A percentile compares a stretch with the other conserved stretches of the same genome.
Evolutionary conservation across 371 early-diverging fungal genomes (phyloP).

Genomic region (Mucor saturninus): DNA sequence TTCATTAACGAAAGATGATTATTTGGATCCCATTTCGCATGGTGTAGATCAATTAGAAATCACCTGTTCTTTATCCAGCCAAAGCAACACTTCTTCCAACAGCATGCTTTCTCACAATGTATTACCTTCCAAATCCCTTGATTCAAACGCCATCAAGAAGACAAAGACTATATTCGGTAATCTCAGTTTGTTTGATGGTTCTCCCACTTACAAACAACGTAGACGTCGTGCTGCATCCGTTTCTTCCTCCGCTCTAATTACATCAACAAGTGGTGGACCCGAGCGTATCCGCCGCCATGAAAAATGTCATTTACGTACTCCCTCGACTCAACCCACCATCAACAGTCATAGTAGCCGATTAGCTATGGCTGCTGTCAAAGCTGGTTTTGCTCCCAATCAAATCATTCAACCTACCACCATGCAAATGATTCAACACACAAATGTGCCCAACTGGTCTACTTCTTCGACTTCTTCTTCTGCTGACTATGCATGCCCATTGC

Average conservation of each 20-base stretch:
- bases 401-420: constrained; percentile 12
- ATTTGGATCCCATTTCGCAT: constrained; percentile 31
- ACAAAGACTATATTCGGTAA: constrained; percentile 59
- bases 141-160: constrained; percentile 46
- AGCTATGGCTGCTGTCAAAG: constrained; percentile 45
- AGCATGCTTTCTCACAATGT: constrained; percentile 14
- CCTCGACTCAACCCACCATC: constrained; percentile 1
- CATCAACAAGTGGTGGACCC: constrained; percentile 31
- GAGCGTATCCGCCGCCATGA: constrained; percentile 37
- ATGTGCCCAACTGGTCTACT: constrained; percentile 1
- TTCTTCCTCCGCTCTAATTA: constrained; percentile 25
- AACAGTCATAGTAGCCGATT: constrained; percentile 30
- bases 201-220: constrained; percentile 75
- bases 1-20: constrained; percentile 12
- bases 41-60: constrained; percentile 43
- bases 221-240: constrained; percentile 67
- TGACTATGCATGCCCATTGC: constrained; percentile 49
- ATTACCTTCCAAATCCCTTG: constrained; percentile 37
- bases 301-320: constrained; percentile 32
- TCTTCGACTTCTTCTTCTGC: not conserved
- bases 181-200: constrained; percentile 70
- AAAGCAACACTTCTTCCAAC: constrained; percentile 7
- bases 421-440: constrained; percentile 3
- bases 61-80: constrained; percentile 17
- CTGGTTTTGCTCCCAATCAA: constrained; percentile 28